Conservation (phyloP, 495 filamentous ascomycete genomes). For the Penicillium egyptiacum region DNA sequence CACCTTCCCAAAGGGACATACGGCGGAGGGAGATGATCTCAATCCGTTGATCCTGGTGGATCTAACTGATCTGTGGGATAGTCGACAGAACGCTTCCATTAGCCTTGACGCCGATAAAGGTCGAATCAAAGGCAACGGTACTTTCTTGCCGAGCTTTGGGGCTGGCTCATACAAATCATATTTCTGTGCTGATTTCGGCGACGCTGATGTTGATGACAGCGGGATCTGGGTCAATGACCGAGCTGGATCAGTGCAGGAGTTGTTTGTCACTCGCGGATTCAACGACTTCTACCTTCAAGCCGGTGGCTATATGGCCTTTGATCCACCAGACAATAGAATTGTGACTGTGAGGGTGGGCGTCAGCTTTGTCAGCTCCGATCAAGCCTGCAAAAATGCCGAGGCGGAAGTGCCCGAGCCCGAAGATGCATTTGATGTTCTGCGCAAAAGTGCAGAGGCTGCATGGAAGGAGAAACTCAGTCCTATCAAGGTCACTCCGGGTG, state of each 20-base stretch:
- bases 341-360: conserved; percentile 64
- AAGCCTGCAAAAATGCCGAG: conserved; percentile 68
- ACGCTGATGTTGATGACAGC: conserved; percentile 56
- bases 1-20: conserved; percentile 54
- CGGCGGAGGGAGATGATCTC: conserved; percentile 39
- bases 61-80: conserved; percentile 63
- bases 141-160: conserved; percentile 69
- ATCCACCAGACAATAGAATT: conserved; percentile 43
- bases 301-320: conserved; percentile 62
- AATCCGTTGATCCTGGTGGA: conserved; percentile 64
- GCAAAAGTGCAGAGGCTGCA: conserved; percentile 48
- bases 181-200: conserved; percentile 72
- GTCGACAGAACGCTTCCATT: conserved; percentile 61
- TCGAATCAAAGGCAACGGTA: conserved; percentile 63
- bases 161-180: conserved; percentile 60
- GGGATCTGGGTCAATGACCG: conserved; percentile 67
- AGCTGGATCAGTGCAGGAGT: conserved; percentile 53
- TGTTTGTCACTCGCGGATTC: conserved; percentile 57
- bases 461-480: conserved; percentile 66
- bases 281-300: conserved; percentile 62
- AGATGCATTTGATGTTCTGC: conserved; percentile 53
- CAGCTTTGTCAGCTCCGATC: conserved; percentile 66
- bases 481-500: conserved; percentile 55
- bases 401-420: conserved; percentile 61
- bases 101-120: conserved; percentile 58